Evolutionary conservation across 148 eudicot species (phyloP).

Genomic region (Silene latifolia): DNA sequence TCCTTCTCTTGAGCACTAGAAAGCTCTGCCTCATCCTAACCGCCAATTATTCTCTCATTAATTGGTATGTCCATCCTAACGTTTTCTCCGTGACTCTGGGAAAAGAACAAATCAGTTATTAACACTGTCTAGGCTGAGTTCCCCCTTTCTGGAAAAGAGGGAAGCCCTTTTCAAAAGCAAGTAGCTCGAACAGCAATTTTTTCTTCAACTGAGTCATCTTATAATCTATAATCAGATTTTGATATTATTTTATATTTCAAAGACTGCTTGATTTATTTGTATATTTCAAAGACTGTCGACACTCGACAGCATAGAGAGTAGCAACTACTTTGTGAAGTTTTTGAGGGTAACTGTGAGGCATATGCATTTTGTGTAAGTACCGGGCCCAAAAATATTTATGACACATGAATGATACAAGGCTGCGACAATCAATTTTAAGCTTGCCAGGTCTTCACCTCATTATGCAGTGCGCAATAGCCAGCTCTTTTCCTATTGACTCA

Average conservation of each 20-base stretch:
- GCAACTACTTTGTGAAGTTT: not conserved
- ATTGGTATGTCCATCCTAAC: conserved; percentile 29
- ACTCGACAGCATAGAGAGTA: no score
- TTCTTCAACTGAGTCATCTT: no score
- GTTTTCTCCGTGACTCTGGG: conserved; percentile 42
- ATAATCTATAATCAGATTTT: no score
- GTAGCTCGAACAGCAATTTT: not conserved
- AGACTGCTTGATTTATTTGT: no score
- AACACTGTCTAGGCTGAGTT: not conserved
- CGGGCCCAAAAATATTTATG: not conserved
- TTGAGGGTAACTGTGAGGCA: not conserved
- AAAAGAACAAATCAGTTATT: conserved; percentile 3
- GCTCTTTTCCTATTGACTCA: not conserved
- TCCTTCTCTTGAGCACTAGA: conserved; percentile 65
- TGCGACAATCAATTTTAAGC: not conserved
- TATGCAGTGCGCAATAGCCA: not conserved
- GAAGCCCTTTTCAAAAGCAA: not conserved
- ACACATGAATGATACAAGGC: not conserved
- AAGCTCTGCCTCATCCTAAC: conserved; percentile 43
- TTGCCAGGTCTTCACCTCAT: not conserved
- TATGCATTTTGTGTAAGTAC: not conserved
- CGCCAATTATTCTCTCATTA: conserved; percentile 45
- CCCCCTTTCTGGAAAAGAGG: not conserved
- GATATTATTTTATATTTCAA: no score
- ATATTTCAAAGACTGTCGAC: no score